Evolutionary conservation across 352 stramenopile species (phyloP).

Genomic region (Pythium coloratum): DNA sequence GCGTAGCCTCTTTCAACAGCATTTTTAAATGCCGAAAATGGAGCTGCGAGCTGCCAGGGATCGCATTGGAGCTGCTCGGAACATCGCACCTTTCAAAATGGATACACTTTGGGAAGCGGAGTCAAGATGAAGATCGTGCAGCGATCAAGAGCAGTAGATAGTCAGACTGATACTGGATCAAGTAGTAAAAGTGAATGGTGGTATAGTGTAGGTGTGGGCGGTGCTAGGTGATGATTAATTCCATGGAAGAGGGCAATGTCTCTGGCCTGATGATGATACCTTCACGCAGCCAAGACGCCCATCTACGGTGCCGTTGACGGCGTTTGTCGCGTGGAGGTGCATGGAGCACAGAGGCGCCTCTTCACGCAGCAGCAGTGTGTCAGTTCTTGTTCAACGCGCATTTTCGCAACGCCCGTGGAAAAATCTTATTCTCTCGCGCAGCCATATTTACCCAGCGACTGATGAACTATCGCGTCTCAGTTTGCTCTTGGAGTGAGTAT

Average conservation of each 20-base stretch:
- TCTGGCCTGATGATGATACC: neutral
- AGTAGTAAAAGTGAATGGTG: too few relatives aligned
- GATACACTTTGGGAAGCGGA: conserved; percentile 2
- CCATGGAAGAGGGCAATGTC: neutral
- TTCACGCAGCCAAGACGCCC: neutral
- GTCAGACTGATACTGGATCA: too few relatives aligned
- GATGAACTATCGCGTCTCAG: conserved; percentile 5
- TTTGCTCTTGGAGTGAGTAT: neutral
- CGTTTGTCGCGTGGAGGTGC: neutral
- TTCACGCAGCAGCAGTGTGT: neutral
- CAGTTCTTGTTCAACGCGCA: conserved; percentile 2
- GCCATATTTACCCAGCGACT: conserved; percentile 1
- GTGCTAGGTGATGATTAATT: neutral
- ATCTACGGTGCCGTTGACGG: neutral
- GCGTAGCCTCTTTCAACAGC: conserved; percentile 1
- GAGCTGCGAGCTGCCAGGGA: neutral
- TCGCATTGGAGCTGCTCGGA: neutral
- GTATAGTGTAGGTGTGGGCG: too few relatives aligned
- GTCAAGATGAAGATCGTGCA: neutral
- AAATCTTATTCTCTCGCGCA: conserved; percentile 1
- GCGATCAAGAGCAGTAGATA: neutral
- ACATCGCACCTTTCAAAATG: neutral
- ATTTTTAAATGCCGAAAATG: conserved; percentile 3
- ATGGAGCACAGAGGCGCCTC: neutral
- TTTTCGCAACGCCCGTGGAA: conserved; percentile 4